These are phyloP conservation scores for Xylaria acuta DNA, from an alignment of 495 filamentous ascomycete genomes.

Conservation along the genomic window DNA sequence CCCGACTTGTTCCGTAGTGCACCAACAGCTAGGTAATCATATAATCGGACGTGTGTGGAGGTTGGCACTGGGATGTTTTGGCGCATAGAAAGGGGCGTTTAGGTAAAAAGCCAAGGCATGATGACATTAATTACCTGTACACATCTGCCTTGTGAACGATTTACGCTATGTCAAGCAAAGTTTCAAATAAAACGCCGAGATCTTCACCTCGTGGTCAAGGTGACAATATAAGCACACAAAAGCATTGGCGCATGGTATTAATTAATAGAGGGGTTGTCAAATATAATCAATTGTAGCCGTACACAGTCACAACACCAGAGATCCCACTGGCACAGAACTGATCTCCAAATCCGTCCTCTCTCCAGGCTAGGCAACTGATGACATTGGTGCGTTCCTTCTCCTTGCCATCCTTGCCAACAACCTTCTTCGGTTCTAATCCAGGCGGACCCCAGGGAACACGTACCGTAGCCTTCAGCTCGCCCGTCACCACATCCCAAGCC, in stretches of 20 bases:
- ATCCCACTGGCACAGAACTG: slow-evolving; percentile 63
- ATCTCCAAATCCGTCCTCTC: slow-evolving; percentile 66
- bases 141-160: slow-evolving; percentile 24
- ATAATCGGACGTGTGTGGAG: neutral
- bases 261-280: neutral
- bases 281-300: slow-evolving; percentile 47
- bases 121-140: slow-evolving; percentile 28
- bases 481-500: slow-evolving; percentile 89
- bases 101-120: slow-evolving; percentile 18
- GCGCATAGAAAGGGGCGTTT: slow-evolving; percentile 30
- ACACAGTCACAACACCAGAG: slow-evolving; percentile 61
- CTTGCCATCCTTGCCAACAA: slow-evolving; percentile 57
- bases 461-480: slow-evolving; percentile 67
- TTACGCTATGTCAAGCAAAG: slow-evolving; percentile 16
- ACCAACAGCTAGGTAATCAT: slow-evolving; percentile 8
- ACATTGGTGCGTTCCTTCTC: slow-evolving; percentile 60
- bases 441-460: slow-evolving; percentile 66
- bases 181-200: neutral
- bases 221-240: slow-evolving; percentile 9
- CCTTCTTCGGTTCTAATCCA: slow-evolving; percentile 54
- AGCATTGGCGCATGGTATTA: neutral
- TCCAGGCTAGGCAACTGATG: slow-evolving; percentile 73
- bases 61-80: slow-evolving; percentile 21
- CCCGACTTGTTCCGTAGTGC: slow-evolving; percentile 18
- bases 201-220: neutral